These are phyloP conservation scores for Acorus gramineus DNA, from an alignment of 106 monocot species.

Conservation along the genomic window DNA sequence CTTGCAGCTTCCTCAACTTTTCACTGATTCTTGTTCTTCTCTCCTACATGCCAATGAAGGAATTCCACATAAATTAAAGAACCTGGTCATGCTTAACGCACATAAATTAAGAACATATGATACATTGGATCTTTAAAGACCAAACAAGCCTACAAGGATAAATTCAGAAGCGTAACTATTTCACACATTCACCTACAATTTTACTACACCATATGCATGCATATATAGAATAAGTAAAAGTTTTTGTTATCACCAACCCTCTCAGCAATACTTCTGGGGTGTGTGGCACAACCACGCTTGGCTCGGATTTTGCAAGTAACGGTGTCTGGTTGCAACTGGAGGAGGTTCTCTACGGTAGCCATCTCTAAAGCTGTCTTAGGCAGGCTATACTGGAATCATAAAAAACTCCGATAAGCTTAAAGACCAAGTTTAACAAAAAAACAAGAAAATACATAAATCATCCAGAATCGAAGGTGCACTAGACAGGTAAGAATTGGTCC, in stretches of 20 bases:
- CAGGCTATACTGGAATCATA: constrained; percentile 30
- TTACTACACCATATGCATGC: no score
- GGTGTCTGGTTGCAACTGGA: constrained; percentile 8
- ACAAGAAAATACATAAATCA: background rate
- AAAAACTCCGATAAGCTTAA: no score
- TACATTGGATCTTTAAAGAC: no score
- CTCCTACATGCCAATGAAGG: background rate
- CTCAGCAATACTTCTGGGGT: constrained; percentile 2
- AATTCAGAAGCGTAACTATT: background rate
- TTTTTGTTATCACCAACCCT: background rate
- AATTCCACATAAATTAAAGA: background rate
- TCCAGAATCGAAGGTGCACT: no score
- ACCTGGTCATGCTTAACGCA: no score
- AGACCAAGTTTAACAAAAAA: no score
- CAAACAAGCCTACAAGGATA: no score
- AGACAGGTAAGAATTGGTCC: no score
- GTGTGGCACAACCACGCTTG: constrained; percentile 3
- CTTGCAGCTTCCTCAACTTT: background rate
- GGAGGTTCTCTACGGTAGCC: background rate
- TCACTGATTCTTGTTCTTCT: constrained; percentile 3
- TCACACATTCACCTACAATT: no score
- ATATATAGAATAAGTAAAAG: no score
- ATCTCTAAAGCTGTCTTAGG: constrained; percentile 23
- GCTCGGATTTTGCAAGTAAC: background rate
- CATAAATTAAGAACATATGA: no score